These are phyloP conservation scores for Phytophthora vignae DNA, from an alignment of 352 stramenopile species.

Conservation along the genomic window DNA sequence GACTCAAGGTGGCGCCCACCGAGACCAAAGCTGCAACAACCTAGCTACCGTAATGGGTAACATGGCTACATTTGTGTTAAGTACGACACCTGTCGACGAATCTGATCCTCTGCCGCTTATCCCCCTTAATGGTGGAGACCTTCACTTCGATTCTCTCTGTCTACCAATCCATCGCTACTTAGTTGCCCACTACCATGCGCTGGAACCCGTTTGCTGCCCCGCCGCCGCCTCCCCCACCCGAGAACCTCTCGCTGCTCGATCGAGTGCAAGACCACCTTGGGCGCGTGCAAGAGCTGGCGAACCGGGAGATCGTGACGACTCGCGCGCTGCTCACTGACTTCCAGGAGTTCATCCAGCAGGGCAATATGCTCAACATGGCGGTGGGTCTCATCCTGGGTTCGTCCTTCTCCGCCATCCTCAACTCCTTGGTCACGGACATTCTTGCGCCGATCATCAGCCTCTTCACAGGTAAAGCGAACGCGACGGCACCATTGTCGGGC, in stretches of 20 bases:
- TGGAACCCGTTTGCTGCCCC: slow-evolving; percentile 33
- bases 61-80: neutral
- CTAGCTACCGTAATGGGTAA: neutral
- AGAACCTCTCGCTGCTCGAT: slow-evolving; percentile 36
- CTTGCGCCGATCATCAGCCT: slow-evolving; percentile 72
- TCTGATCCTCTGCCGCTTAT: slow-evolving; percentile 5
- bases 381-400: slow-evolving; percentile 74
- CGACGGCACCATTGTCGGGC: neutral
- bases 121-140: slow-evolving; percentile 2
- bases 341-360: slow-evolving; percentile 78
- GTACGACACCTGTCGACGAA: slow-evolving; percentile 6
- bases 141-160: neutral
- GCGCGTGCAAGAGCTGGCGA: slow-evolving; percentile 37
- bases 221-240: slow-evolving; percentile 24
- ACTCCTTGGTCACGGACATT: slow-evolving; percentile 77
- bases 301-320: slow-evolving; percentile 20
- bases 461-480: slow-evolving; percentile 52
- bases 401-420: slow-evolving; percentile 73
- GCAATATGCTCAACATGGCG: slow-evolving; percentile 78
- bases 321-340: slow-evolving; percentile 52
- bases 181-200: slow-evolving; percentile 6
- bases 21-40: neutral
- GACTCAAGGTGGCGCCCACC: slow-evolving; percentile 7
- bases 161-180: neutral
- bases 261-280: slow-evolving; percentile 26